Evolutionary conservation across 75 land plant species (phyloP).

Genomic region (Selaginella tamariscina): DNA sequence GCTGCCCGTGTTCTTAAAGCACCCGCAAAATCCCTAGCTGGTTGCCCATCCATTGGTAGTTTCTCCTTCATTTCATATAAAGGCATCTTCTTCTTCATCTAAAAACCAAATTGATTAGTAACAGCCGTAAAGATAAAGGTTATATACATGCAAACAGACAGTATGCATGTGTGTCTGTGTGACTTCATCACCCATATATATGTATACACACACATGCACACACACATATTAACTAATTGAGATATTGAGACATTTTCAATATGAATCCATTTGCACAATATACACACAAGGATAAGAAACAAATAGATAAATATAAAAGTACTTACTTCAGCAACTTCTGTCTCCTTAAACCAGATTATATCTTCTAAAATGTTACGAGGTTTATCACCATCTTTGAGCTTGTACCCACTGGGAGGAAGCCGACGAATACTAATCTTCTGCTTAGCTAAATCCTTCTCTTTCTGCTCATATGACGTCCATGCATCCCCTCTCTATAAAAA

Average conservation of each 20-base stretch:
- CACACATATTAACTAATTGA: too few relatives aligned
- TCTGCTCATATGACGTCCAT: not conserved
- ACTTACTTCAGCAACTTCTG: conserved; percentile 56
- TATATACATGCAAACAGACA: too few relatives aligned
- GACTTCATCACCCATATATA: too few relatives aligned
- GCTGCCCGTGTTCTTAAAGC: conserved; percentile 52
- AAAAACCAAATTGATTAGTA: not conserved
- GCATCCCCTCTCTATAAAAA: not conserved
- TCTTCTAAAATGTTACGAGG: conserved; percentile 88
- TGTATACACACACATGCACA: too few relatives aligned
- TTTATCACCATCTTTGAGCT: conserved; percentile 66
- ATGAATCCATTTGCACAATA: not conserved
- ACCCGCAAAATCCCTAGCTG: conserved; percentile 68
- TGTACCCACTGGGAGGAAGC: conserved; percentile 69
- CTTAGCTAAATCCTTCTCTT: conserved; percentile 13
- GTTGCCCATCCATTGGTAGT: conserved; percentile 52
- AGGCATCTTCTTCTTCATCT: not conserved
- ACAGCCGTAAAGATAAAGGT: too few relatives aligned
- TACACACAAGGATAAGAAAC: not conserved
- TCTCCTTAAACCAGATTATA: conserved; percentile 81
- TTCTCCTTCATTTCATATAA: conserved; percentile 60
- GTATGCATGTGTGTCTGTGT: too few relatives aligned
- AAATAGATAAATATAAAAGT: too few relatives aligned
- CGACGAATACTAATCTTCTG: conserved; percentile 66
- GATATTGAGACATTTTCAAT: too few relatives aligned